phyloP scores from a whole-genome alignment of 2,329 filamentous ascomycete species.

The Decorospora gaudefroyi region DNA sequence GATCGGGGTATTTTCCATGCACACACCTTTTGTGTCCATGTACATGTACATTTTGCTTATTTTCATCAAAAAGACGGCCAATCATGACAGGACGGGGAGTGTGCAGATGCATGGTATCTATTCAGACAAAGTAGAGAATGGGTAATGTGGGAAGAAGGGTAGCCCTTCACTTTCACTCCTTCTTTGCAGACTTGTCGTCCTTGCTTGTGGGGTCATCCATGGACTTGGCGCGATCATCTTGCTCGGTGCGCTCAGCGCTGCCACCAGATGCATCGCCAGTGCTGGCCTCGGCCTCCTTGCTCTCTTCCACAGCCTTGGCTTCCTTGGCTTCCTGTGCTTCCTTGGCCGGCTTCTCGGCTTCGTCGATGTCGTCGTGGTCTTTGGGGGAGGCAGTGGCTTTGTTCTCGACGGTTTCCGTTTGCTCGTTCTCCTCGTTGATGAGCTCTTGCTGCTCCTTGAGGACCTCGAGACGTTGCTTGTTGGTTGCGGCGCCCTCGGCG shows the following conservation, averaged over 20 bases:
- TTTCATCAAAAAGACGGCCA: no score
- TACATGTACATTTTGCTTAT: no score
- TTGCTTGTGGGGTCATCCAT: constrained; percentile 29
- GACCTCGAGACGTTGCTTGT: constrained; percentile 98
- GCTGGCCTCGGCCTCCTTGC: constrained; percentile 41
- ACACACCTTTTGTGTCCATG: no score
- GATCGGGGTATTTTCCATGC: no score
- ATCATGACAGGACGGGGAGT: no score
- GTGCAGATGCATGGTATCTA: no score
- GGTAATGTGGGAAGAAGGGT: background rate
- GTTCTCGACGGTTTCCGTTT: constrained; percentile 75
- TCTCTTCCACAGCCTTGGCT: constrained; percentile 28
- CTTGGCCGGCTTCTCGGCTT: constrained; percentile 73
- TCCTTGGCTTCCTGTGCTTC: constrained; percentile 21
- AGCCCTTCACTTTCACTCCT: constrained; percentile 16
- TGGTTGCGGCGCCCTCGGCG: constrained; percentile 94
- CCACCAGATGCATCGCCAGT: constrained; percentile 30
- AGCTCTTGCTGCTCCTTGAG: constrained; percentile 98
- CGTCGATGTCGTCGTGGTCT: constrained; percentile 91
- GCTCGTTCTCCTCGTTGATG: constrained; percentile 94
- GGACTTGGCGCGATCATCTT: constrained; percentile 37
- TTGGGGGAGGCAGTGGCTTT: constrained; percentile 76
- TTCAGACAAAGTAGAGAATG: constrained; percentile 26
- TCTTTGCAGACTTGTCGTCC: constrained; percentile 23
- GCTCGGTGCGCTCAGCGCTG: constrained; percentile 42